A percentile compares a stretch with the other conserved stretches of the same genome.
These are phyloP conservation scores for Cercospora zeina DNA, from an alignment of 2,329 filamentous ascomycete species.

Conservation along the genomic window DNA sequence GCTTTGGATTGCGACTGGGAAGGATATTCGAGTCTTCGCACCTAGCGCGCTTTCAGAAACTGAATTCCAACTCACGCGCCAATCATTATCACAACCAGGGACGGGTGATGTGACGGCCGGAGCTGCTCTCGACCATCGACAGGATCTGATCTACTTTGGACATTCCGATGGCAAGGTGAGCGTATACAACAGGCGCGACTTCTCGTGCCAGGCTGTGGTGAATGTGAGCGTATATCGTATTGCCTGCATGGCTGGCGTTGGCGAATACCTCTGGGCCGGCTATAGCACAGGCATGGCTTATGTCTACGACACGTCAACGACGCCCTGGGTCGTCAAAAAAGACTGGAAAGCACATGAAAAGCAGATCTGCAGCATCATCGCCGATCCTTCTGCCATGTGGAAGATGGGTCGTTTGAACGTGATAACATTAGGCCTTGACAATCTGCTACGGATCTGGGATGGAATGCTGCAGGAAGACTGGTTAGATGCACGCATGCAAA, in stretches of 20 bases:
- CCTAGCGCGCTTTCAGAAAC: slow-evolving; percentile 67
- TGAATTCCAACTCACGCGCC: slow-evolving; percentile 73
- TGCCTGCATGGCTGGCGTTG: slow-evolving; percentile 78
- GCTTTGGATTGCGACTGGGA: slow-evolving; percentile 85
- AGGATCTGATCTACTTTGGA: slow-evolving; percentile 81
- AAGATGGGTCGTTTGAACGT: slow-evolving; percentile 81
- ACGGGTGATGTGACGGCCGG: slow-evolving; percentile 87
- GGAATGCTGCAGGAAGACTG: slow-evolving; percentile 91
- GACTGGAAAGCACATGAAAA: slow-evolving; percentile 89
- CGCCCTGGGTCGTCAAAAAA: slow-evolving; percentile 89
- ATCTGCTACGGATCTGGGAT: slow-evolving; percentile 83
- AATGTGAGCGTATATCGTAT: slow-evolving; percentile 95
- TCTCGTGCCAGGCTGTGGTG: slow-evolving; percentile 73
- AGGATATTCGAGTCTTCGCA: slow-evolving; percentile 80
- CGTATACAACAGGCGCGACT: slow-evolving; percentile 80
- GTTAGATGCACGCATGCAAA: slow-evolving; percentile 88
- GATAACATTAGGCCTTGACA: slow-evolving; percentile 82
- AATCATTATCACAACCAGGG: slow-evolving; percentile 68
- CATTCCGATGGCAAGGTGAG: slow-evolving; percentile 93
- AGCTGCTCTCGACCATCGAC: slow-evolving; percentile 69
- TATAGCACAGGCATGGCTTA: slow-evolving; percentile 94
- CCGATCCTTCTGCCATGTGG: slow-evolving; percentile 81
- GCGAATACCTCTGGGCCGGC: slow-evolving; percentile 83
- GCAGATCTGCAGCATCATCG: slow-evolving; percentile 73
- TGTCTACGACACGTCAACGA: slow-evolving; percentile 79